A percentile compares a stretch with the other conserved stretches of the same genome.
phyloP scores from a whole-genome alignment of 2,329 filamentous ascomycete species.

The Magnaporthales sp. region DNA sequence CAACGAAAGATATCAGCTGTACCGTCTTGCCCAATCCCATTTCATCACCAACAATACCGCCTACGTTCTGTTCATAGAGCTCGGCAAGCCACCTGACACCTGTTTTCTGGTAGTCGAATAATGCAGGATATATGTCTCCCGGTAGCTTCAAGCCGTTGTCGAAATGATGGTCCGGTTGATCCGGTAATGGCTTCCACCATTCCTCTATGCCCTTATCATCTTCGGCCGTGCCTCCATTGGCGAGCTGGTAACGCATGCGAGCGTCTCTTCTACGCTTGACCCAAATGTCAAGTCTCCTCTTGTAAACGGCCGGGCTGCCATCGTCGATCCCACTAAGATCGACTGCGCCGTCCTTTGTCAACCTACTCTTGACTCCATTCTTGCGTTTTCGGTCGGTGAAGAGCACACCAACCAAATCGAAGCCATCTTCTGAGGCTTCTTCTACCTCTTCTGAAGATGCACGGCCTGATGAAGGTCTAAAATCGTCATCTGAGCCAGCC shows the following conservation, averaged over 20 bases:
- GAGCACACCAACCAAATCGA: conserved; percentile 3
- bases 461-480: conserved; percentile 23
- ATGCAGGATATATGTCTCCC: conserved; percentile 82
- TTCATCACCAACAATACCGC: conserved; percentile 92
- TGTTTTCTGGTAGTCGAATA: conserved; percentile 97
- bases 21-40: conserved; percentile 98
- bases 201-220: conserved; percentile 45
- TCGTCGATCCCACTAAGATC: conserved; percentile 65
- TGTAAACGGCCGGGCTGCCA: conserved; percentile 77
- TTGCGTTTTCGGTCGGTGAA: conserved; percentile 20
- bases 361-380: conserved; percentile 25
- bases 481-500: conserved; percentile 35
- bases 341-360: conserved; percentile 25
- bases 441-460: conserved; percentile 17
- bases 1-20: conserved; percentile 66
- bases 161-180: conserved; percentile 65
- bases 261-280: conserved; percentile 40
- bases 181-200: conserved; percentile 83
- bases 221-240: conserved; percentile 23
- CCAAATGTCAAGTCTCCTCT: conserved; percentile 69
- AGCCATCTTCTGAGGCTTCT: conserved; percentile 16
- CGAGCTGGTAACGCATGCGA: conserved; percentile 24
- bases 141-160: conserved; percentile 72
- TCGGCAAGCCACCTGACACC: conserved; percentile 96
- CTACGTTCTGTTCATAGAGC: conserved; percentile 79